A percentile compares a stretch with the other conserved stretches of the same genome.
phyloP scores from a whole-genome alignment of 768 basidiomycete genomes.

The Trametes cubensis region DNA sequence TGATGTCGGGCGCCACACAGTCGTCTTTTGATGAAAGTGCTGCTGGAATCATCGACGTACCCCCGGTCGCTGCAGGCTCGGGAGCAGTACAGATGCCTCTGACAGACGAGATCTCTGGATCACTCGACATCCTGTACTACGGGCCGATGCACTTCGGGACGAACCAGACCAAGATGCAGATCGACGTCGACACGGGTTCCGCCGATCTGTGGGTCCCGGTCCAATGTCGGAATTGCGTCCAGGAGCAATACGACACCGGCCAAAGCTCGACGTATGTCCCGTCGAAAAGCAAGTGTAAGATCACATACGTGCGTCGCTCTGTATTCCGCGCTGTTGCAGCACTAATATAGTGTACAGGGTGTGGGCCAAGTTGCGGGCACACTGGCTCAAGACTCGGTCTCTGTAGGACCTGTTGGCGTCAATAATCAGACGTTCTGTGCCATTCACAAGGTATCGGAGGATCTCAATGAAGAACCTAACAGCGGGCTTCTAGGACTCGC shows the following conservation, averaged over 20 bases:
- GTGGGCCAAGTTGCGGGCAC: constrained; percentile 54
- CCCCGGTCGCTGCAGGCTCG: constrained; percentile 26
- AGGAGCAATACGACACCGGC: constrained; percentile 41
- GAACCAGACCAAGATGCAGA: constrained; percentile 50
- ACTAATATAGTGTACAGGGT: constrained; percentile 40
- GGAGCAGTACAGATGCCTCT: constrained; percentile 35
- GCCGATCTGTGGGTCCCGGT: constrained; percentile 64
- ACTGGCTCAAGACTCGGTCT: constrained; percentile 53
- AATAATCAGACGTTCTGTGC: constrained; percentile 59
- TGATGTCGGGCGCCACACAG: constrained; percentile 6
- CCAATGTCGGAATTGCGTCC: constrained; percentile 43
- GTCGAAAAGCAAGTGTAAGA: constrained; percentile 36
- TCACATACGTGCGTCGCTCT: constrained; percentile 47
- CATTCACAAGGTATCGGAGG: constrained; percentile 47
- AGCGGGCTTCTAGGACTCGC: constrained; percentile 65
- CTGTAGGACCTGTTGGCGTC: constrained; percentile 49
- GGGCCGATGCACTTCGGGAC: constrained; percentile 55
- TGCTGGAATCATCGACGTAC: constrained; percentile 11
- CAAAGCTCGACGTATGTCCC: constrained; percentile 47
- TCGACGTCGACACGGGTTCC: constrained; percentile 72
- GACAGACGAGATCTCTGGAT: constrained; percentile 42
- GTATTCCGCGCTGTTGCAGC: neutral
- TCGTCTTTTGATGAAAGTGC: neutral
- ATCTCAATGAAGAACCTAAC: constrained; percentile 54
- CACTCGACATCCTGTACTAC: constrained; percentile 52